Base-by-base conservation (phyloP, 441 rosid genomes). In the Hypseocharis bilobata region DNA sequence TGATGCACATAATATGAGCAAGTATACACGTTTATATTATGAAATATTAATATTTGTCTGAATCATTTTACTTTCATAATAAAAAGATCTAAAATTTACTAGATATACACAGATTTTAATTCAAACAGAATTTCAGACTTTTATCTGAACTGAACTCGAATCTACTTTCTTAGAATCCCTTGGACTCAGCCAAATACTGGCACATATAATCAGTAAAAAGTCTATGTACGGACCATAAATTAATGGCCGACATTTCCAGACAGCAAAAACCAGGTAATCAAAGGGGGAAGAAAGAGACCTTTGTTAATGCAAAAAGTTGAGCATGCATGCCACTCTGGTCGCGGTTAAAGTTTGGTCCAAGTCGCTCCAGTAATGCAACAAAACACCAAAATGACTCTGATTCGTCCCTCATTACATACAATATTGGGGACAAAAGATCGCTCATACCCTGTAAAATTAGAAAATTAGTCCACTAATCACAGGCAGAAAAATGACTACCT, bases 311-410 rank as follows among this genome's bases (percentile, higher is more conserved):
- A 84, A 88, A 86, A 59, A 94, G 97, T 70, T 94, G 99, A 72
- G 96, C 73, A 74, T 88, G 99, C 96, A 94, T 89, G 80, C 99
- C 99, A 76, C 78, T 91, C 72, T 94, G 97, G 74, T 94, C 99
- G 44, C 97, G 92, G 66, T 94, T 94, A 62, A 91, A 94, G 76
- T 94, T 94, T 74, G 99, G 96, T 58, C 96, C 99, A 71, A 94
- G 92, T 20, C 91, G 86, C 76, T 89, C 97, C 97, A 94, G 88
- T 74, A 91, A 63, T 30, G 92, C 81, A 73, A 88, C 95, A 74
- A 94, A 91, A 82, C 98, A 86, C 99, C 99, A 94, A 84, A 91
- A 94, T 40, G 99, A 66, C 79, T 89, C 89, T 2, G 98, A 86
- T 70, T 91, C 99, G 19, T 94, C 91, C 76, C 72, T 85, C 90